These are phyloP conservation scores for Singerocomus rubriflavus DNA, from an alignment of 1,284 basidiomycete species.

Conservation along the genomic window DNA sequence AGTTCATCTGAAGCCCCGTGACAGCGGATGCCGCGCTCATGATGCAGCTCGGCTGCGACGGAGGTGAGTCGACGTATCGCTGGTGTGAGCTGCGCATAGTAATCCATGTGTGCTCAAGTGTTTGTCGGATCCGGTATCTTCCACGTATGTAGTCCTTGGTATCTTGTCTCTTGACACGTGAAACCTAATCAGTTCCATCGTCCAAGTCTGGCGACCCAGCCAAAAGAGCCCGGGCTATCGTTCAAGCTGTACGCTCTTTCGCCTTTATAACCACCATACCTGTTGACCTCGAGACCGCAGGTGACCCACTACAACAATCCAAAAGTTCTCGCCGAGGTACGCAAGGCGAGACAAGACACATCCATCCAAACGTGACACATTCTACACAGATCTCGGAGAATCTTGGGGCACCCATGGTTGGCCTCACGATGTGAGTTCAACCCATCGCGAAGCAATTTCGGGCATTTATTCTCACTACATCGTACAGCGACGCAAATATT, in stretches of 20 bases:
- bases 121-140: constrained; percentile 96
- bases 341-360: constrained; percentile 6
- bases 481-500: constrained; percentile 53
- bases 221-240: constrained; percentile 94
- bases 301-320: constrained; percentile 97
- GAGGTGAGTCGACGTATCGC: constrained; percentile 57
- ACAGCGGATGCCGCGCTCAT: constrained; percentile 94
- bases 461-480: constrained; percentile 4
- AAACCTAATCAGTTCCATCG: constrained; percentile 14
- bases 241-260: constrained; percentile 73
- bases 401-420: constrained; percentile 91
- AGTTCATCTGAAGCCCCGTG: constrained; percentile 1
- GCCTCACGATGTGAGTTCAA: constrained; percentile 75
- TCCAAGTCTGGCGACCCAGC: constrained; percentile 87
- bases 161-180: background rate
- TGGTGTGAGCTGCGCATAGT: constrained; percentile 7
- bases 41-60: constrained; percentile 99
- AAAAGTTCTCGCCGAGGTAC: constrained; percentile 74
- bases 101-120: constrained; percentile 43
- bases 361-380: constrained; percentile 5
- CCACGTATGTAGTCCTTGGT: constrained; percentile 54
- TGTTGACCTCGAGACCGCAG: constrained; percentile 33
- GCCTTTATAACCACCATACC: constrained; percentile 1
- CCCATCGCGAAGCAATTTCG: constrained; percentile 2
- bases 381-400: constrained; percentile 73